phyloP scores from a whole-genome alignment of 1,284 basidiomycete genomes.

The Uromyces viciae-fabae region DNA sequence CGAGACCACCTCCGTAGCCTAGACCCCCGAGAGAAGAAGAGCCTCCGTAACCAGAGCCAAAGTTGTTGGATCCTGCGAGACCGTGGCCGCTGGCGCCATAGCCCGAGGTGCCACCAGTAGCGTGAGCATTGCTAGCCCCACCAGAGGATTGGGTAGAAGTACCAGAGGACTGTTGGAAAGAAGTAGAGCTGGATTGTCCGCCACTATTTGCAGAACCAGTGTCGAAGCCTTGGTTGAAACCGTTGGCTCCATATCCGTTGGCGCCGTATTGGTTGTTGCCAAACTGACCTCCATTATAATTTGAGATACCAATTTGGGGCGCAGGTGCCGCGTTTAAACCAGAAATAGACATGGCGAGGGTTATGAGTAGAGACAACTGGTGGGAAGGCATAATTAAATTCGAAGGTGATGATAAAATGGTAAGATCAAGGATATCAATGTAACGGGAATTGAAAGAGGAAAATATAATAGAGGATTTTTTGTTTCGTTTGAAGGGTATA shows the following conservation, averaged over 20 bases:
- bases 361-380: not conserved
- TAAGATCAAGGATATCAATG: not conserved
- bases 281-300: not conserved
- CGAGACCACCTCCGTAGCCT: not conserved
- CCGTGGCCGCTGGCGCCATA: not conserved
- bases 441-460: not conserved
- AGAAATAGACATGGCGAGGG: not conserved
- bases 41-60: not conserved
- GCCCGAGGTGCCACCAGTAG: not conserved
- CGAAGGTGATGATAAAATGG: no score
- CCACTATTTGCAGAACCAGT: not conserved
- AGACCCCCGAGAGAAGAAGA: not conserved
- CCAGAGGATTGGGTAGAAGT: not conserved
- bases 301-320: not conserved
- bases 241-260: not conserved
- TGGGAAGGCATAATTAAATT: not conserved
- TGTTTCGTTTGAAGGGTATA: not conserved
- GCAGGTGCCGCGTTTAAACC: not conserved
- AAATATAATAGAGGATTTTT: not conserved
- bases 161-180: not conserved
- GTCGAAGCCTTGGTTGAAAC: not conserved
- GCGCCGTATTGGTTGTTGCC: not conserved
- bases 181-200: not conserved
- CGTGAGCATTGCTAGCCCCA: not conserved
- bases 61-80: not conserved